Evolutionary conservation across 495 filamentous ascomycete genomes (phyloP).

Genomic region (Saxophila tyrrhenica): DNA sequence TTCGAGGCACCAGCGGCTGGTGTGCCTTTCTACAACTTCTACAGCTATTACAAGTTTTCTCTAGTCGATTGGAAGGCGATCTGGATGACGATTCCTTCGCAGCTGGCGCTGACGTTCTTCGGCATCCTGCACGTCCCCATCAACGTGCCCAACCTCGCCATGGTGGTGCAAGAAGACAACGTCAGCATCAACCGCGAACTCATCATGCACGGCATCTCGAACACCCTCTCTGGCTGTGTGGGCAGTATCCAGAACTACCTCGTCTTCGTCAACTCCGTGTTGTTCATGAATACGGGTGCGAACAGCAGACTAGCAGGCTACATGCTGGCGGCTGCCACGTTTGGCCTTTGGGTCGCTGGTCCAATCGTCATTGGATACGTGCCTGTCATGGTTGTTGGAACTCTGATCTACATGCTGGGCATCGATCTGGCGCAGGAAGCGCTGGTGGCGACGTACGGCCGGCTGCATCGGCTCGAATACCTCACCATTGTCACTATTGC

Average conservation of each 20-base stretch:
- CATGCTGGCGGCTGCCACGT: slow-evolving; percentile 71
- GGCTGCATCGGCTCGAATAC: slow-evolving; percentile 76
- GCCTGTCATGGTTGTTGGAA: slow-evolving; percentile 91
- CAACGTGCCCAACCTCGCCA: slow-evolving; percentile 85
- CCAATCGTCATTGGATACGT: slow-evolving; percentile 85
- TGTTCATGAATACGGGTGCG: slow-evolving; percentile 87
- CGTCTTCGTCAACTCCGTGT: slow-evolving; percentile 89
- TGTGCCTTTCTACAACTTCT: slow-evolving; percentile 94
- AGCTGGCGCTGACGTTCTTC: slow-evolving; percentile 97
- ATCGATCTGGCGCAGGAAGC: slow-evolving; percentile 85
- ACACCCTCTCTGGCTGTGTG: slow-evolving; percentile 69
- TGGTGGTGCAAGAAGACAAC: slow-evolving; percentile 82
- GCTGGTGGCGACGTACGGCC: slow-evolving; percentile 75
- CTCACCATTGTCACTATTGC: slow-evolving; percentile 87
- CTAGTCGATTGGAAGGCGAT: slow-evolving; percentile 63
- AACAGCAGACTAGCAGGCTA: slow-evolving; percentile 74
- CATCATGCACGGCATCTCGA: slow-evolving; percentile 84
- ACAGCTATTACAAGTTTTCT: slow-evolving; percentile 59
- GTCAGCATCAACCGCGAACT: slow-evolving; percentile 84
- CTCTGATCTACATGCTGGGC: slow-evolving; percentile 84
- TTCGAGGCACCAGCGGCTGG: slow-evolving; percentile 73
- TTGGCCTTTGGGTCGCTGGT: slow-evolving; percentile 69
- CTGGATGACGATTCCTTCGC: slow-evolving; percentile 70
- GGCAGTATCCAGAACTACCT: slow-evolving; percentile 98
- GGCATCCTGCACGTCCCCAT: slow-evolving; percentile 91